Conservation (phyloP, 768 basidiomycete species). For the Russula sp. region DNA sequence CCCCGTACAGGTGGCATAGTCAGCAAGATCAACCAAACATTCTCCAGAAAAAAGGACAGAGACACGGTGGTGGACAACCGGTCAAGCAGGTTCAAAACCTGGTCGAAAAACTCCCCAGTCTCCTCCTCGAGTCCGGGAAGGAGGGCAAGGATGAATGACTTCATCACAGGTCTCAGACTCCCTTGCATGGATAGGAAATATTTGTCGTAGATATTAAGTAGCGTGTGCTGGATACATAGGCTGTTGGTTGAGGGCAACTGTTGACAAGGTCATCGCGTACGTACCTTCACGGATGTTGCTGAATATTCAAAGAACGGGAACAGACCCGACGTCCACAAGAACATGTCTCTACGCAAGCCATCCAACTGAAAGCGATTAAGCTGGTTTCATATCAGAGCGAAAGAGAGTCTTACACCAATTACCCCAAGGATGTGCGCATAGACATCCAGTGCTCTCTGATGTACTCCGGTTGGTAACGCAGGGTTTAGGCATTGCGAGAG, state of each 20-base stretch:
- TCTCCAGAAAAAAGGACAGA: conserved; percentile 90
- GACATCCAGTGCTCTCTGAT: conserved; percentile 93
- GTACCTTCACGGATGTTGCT: conserved; percentile 94
- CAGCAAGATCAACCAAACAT: conserved; percentile 90
- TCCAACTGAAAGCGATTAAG: conserved; percentile 55
- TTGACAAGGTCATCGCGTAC: conserved; percentile 36
- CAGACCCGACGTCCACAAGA: conserved; percentile 91
- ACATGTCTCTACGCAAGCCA: conserved; percentile 79
- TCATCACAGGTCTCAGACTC: conserved; percentile 83
- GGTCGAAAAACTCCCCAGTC: conserved; percentile 95
- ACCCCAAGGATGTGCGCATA: conserved; percentile 88
- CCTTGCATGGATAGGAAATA: conserved; percentile 86
- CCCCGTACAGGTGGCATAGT: conserved; percentile 84
- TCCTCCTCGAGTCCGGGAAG: conserved; percentile 97
- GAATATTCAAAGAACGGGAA: conserved; percentile 99
- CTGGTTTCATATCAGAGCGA: neutral
- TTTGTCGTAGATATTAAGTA: conserved; percentile 89
- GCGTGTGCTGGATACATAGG: conserved; percentile 55
- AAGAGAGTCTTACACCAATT: conserved; percentile 69
- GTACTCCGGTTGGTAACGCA: conserved; percentile 94
- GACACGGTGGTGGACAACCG: conserved; percentile 80
- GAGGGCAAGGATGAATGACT: conserved; percentile 89
- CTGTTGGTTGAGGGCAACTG: conserved; percentile 12
- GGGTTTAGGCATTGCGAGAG: conserved; percentile 96
- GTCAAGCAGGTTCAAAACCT: conserved; percentile 78